Conservation (phyloP, 805 yeast species). For the Wickerhamiella alocasiicola region DNA sequence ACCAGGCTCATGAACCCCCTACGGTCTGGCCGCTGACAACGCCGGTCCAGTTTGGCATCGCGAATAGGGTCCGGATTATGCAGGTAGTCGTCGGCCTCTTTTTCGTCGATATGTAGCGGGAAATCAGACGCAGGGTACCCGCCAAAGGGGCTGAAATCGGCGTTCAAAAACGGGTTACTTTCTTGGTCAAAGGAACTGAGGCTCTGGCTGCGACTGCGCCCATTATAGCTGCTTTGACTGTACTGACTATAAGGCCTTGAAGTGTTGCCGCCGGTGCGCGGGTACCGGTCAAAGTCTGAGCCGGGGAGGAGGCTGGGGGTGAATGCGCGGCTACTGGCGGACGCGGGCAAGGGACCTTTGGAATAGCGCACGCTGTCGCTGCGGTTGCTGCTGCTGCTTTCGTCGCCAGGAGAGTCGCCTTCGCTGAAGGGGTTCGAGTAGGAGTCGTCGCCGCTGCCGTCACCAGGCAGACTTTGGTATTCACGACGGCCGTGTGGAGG, state of each 20-base stretch:
- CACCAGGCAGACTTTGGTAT: constrained; percentile 19
- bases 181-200: constrained; percentile 17
- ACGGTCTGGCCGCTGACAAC: constrained; percentile 27
- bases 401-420: constrained; percentile 12
- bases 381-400: constrained; percentile 10
- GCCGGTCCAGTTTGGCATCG: constrained; percentile 66
- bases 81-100: constrained; percentile 86
- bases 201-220: constrained; percentile 14
- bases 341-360: constrained; percentile 8
- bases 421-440: constrained; percentile 13
- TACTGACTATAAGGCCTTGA: constrained; percentile 10
- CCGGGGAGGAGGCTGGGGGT: constrained; percentile 18
- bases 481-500: constrained; percentile 12
- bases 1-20: constrained; percentile 27
- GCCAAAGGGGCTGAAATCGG: constrained; percentile 64
- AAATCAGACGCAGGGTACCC: constrained; percentile 91
- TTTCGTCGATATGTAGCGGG: constrained; percentile 83
- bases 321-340: constrained; percentile 12
- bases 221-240: constrained; percentile 9
- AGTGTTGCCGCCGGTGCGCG: constrained; percentile 19
- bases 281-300: constrained; percentile 29
- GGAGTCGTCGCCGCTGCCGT: constrained; percentile 10
- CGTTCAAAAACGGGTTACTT: constrained; percentile 23
- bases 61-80: constrained; percentile 94
- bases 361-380: constrained; percentile 9